Conservation (phyloP, 2,329 filamentous ascomycete genomes). For the Pseudophaeomoniella oleicola region DNA sequence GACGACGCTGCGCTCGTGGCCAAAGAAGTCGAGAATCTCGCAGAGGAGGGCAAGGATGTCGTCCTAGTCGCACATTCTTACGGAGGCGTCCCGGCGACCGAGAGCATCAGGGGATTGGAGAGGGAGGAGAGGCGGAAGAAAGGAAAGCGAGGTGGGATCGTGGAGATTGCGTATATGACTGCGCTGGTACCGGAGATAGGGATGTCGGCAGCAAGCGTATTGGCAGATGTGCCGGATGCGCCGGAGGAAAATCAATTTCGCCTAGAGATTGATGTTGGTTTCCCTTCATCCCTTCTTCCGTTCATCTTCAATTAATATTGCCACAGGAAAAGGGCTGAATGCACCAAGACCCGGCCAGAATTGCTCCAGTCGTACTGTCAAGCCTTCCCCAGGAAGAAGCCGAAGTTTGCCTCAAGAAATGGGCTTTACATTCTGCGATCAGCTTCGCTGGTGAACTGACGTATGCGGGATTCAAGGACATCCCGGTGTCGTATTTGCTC, state of each 20-base stretch:
- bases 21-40: conserved; percentile 10
- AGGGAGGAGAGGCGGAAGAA: conserved; percentile 13
- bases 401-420: too few species aligned
- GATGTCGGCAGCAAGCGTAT: conserved; percentile 3
- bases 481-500: conserved; percentile 19
- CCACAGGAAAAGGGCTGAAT: too few species aligned
- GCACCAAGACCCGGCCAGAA: too few species aligned
- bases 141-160: conserved; percentile 18
- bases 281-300: too few species aligned
- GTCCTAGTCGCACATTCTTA: conserved; percentile 21
- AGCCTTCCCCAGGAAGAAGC: conserved; percentile 7
- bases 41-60: conserved; percentile 19
- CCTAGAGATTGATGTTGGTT: neutral
- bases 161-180: conserved; percentile 14
- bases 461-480: conserved; percentile 17
- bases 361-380: conserved; percentile 1
- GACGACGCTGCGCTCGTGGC: conserved; percentile 19
- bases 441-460: conserved; percentile 17
- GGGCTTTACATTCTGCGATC: conserved; percentile 14
- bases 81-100: conserved; percentile 17
- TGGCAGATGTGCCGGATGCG: too few species aligned
- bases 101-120: conserved; percentile 15
- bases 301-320: too few species aligned
- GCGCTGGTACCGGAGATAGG: conserved; percentile 7
- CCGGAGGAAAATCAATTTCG: too few species aligned